phyloP scores from a whole-genome alignment of 2,329 filamentous ascomycete species.

The Pestalotiopsis sp. region DNA sequence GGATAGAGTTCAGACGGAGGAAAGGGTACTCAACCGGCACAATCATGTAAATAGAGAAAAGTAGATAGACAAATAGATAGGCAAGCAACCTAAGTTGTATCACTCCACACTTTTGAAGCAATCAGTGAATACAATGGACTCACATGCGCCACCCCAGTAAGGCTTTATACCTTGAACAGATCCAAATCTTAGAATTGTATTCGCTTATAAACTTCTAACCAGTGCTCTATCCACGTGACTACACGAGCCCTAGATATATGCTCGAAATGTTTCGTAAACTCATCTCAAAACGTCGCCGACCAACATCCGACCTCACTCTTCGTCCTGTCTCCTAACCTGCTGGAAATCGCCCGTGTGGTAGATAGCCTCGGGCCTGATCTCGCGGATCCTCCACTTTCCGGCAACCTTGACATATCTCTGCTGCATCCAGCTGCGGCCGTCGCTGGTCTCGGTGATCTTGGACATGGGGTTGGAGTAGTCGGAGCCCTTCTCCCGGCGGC shows the following conservation, averaged over 20 bases:
- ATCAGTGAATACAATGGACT: not conserved
- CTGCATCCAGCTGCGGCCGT: slow-evolving; percentile 9
- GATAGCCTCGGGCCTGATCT: slow-evolving; percentile 2
- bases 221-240: too few relatives aligned
- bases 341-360: slow-evolving; percentile 8
- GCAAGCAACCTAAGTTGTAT: not conserved
- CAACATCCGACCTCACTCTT: not conserved
- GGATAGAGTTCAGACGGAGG: not conserved
- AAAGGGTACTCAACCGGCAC: not conserved
- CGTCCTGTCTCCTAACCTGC: not conserved
- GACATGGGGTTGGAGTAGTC: slow-evolving; percentile 2
- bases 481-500: not conserved
- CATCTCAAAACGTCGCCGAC: too few relatives aligned
- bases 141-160: too few relatives aligned
- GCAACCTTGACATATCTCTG: not conserved
- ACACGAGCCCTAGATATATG: too few relatives aligned
- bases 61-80: not conserved
- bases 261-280: too few relatives aligned
- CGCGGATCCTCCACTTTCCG: not conserved
- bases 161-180: too few relatives aligned
- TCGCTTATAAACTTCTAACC: too few relatives aligned
- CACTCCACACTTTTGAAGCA: not conserved
- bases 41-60: not conserved
- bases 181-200: too few relatives aligned
- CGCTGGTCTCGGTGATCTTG: slow-evolving; percentile 5